These are phyloP conservation scores for Dendrobium nobile DNA, from an alignment of 106 monocot genomes.

Conservation along the genomic window DNA sequence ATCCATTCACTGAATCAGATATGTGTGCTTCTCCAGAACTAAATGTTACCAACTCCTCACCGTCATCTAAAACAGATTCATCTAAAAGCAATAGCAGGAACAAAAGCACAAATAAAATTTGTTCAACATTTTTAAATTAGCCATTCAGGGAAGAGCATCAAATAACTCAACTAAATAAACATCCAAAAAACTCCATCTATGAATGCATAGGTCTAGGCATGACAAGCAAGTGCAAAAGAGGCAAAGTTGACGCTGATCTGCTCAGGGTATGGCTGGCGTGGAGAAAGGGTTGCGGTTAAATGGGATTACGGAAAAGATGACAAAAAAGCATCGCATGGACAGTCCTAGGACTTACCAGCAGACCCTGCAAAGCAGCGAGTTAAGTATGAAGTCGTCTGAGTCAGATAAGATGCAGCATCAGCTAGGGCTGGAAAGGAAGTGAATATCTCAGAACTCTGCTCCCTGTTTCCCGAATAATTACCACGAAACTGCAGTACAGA, in stretches of 20 bases:
- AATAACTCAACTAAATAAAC: background rate
- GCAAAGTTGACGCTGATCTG: background rate
- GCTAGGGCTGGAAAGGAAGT: conserved; percentile 55
- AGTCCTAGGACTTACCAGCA: conserved; percentile 26
- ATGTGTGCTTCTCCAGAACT: conserved; percentile 15
- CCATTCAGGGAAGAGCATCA: background rate
- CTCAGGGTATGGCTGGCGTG: background rate
- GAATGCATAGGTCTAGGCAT: background rate
- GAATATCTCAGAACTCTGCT: conserved; percentile 38
- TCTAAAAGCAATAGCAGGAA: conserved; percentile 9
- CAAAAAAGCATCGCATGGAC: background rate
- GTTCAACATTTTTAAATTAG: background rate
- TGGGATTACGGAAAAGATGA: background rate
- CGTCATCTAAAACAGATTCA: conserved; percentile 22
- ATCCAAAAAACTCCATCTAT: background rate
- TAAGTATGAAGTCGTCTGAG: conserved; percentile 70
- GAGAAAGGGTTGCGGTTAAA: background rate
- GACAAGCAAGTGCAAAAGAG: background rate
- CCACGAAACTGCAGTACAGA: conserved; percentile 30
- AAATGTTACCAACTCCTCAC: conserved; percentile 35
- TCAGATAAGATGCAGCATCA: conserved; percentile 70
- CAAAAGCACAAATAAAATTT: background rate
- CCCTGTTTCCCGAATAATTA: conserved; percentile 25
- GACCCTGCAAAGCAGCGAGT: conserved; percentile 60
- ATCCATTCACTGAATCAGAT: conserved; percentile 5